Evolutionary conservation across 2,329 filamentous ascomycete genomes (phyloP).

Genomic region (Cytospora schulzeri): DNA sequence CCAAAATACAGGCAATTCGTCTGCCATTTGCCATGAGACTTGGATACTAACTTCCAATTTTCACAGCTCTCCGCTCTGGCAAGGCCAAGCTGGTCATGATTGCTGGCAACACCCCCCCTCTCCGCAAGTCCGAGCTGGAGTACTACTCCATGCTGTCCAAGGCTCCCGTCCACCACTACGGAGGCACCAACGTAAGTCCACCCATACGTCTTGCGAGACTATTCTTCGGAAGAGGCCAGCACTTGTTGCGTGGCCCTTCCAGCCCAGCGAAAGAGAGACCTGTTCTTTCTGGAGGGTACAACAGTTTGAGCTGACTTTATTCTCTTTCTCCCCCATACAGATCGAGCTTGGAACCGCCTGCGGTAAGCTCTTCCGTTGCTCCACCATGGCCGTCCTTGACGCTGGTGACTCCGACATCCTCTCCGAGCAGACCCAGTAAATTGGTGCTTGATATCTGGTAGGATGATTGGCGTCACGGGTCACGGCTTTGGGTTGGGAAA

Average conservation of each 20-base stretch:
- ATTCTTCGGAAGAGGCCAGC: slow-evolving; percentile 23
- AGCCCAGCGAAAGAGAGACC: slow-evolving; percentile 87
- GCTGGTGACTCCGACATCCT: slow-evolving; percentile 99
- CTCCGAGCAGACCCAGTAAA: slow-evolving; percentile 69
- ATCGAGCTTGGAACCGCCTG: slow-evolving; percentile 98
- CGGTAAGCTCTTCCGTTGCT: slow-evolving; percentile 98
- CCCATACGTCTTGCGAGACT: slow-evolving; percentile 8
- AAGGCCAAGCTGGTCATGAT: slow-evolving; percentile 98
- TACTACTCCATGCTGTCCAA: slow-evolving; percentile 93
- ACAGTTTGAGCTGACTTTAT: slow-evolving; percentile 56
- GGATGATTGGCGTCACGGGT: slow-evolving; percentile 18
- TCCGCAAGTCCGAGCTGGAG: slow-evolving; percentile 97
- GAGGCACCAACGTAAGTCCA: slow-evolving; percentile 94
- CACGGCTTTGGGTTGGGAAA: slow-evolving; percentile 26
- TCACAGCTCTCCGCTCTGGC: slow-evolving; percentile 80
- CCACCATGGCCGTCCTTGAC: slow-evolving; percentile 95
- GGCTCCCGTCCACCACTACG: slow-evolving; percentile 96
- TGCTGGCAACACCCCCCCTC: slow-evolving; percentile 92
- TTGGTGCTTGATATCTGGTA: slow-evolving; percentile 39
- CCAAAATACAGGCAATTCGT: not conserved
- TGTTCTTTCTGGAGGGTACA: slow-evolving; percentile 82
- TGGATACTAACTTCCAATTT: slow-evolving; percentile 57
- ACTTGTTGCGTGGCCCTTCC: slow-evolving; percentile 31
- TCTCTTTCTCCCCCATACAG: slow-evolving; percentile 53
- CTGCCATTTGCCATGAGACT: not conserved